Conservation (phyloP, 2,329 filamentous ascomycete genomes). For the Cadophora gregata region DNA sequence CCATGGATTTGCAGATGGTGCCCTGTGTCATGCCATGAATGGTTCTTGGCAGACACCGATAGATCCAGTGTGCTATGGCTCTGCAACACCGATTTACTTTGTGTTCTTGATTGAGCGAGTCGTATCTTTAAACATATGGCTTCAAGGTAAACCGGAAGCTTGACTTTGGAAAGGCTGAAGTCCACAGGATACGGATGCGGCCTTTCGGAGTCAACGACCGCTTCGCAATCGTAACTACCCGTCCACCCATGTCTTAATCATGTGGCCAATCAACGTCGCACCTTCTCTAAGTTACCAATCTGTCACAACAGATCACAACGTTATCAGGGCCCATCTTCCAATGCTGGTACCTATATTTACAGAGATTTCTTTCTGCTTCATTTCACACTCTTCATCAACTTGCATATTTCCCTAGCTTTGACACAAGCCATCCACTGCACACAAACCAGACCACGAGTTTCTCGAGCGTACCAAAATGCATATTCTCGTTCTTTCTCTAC, state of each 20-base stretch:
- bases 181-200: too few relatives aligned
- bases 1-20: too few relatives aligned
- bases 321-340: background rate
- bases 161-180: too few relatives aligned
- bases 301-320: background rate
- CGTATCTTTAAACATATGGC: too few relatives aligned
- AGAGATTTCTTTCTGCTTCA: background rate
- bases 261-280: background rate
- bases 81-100: too few relatives aligned
- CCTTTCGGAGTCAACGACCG: background rate
- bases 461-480: background rate
- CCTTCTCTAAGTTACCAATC: background rate
- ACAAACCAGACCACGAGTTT: background rate
- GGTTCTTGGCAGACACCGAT: too few relatives aligned
- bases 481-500: background rate
- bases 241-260: background rate
- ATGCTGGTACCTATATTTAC: background rate
- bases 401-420: background rate
- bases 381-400: background rate
- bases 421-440: background rate
- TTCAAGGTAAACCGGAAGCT: too few relatives aligned
- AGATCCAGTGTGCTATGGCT: too few relatives aligned
- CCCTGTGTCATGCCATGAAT: too few relatives aligned
- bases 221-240: background rate
- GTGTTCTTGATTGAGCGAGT: too few relatives aligned